Evolutionary conservation across 2,329 filamentous ascomycete species (phyloP), one percentile per base, ranked within the genome.

Genomic region (Neofusicoccum laricinum): DNA sequence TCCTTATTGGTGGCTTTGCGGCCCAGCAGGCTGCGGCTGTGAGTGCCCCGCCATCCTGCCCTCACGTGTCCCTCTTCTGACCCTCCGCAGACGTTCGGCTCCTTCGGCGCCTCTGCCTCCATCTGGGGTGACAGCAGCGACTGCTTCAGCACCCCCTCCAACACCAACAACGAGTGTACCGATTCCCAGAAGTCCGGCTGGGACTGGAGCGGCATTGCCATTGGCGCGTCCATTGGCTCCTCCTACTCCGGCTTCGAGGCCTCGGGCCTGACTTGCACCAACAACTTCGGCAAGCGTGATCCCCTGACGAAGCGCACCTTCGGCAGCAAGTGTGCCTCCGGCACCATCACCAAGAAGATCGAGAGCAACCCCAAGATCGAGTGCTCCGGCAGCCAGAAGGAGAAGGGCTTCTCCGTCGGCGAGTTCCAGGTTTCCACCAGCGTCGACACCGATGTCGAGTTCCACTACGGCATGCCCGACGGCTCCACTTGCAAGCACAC

Each of bases 381-480:
- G n/a, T 83, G 79, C 67, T 76, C 78, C 11, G 82, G 78, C 67
- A 73, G 78, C 41, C 76, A 83, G 69, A 81, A 84, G 61, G 4
- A 15, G 8, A 64, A 50, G 34, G 77, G 74, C 68, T 95, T 96
- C 83, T 95, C 93, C 40, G 87, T 96, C 72, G 86, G 82, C 68
- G 83, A 86, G 70, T 86, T 96, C 77, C 84, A 94, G 68, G 81
- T 97, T 69, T 87, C 86, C 50, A 84, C 88, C 68, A 88, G 92
- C 73, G 88, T 90, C 73, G 89, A 94, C 77, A 88, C 86, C 70
- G 88, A 93, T 68, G 80, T 98, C 62, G 88, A 94, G 78, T 92
- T 97, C 81, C 85, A 91, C 82, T 97, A 94, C 80, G 85, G 83
- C 72, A 96, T 97, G 92, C 85, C 87, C 2, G 91, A 94, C 75